Percentiles rank a stretch among this genome's conserved stretches.
Evolutionary conservation across 2,329 filamentous ascomycete species (phyloP).

Genomic region (Nannizzia gypsea): DNA sequence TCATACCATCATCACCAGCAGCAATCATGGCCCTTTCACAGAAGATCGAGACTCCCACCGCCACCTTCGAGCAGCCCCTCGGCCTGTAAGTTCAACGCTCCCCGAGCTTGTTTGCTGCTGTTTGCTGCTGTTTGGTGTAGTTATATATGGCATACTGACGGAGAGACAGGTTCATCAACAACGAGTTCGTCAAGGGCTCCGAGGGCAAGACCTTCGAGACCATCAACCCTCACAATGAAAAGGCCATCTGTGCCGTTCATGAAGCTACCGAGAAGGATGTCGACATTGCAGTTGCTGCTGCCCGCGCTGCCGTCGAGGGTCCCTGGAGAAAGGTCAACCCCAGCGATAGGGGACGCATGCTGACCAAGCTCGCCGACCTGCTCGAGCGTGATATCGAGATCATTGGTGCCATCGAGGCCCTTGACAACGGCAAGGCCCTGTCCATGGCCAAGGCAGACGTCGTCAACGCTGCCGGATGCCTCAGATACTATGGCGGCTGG

Average conservation of each 20-base stretch:
- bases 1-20: not conserved
- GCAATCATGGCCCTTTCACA: slow-evolving; percentile 29
- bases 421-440: slow-evolving; percentile 44
- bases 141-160: not conserved
- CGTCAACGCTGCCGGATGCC: slow-evolving; percentile 51
- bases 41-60: slow-evolving; percentile 29
- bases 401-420: slow-evolving; percentile 69
- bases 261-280: slow-evolving; percentile 75
- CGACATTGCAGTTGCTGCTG: slow-evolving; percentile 67
- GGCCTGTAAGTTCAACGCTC: slow-evolving; percentile 28
- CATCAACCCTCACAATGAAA: slow-evolving; percentile 76
- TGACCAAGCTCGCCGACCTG: slow-evolving; percentile 68
- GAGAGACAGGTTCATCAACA: slow-evolving; percentile 49
- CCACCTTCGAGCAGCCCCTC: slow-evolving; percentile 33
- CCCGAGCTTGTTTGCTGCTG: not conserved
- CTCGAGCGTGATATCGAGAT: slow-evolving; percentile 65
- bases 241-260: slow-evolving; percentile 68
- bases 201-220: slow-evolving; percentile 88
- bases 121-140: too few species aligned
- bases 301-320: slow-evolving; percentile 73
- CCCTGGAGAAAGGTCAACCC: slow-evolving; percentile 58
- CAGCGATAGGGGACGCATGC: slow-evolving; percentile 54
- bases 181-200: slow-evolving; percentile 71
- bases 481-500: slow-evolving; percentile 85
- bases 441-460: slow-evolving; percentile 56